Conservation (phyloP, 2,329 filamentous ascomycete genomes). For the Aspergillus udagawae region DNA sequence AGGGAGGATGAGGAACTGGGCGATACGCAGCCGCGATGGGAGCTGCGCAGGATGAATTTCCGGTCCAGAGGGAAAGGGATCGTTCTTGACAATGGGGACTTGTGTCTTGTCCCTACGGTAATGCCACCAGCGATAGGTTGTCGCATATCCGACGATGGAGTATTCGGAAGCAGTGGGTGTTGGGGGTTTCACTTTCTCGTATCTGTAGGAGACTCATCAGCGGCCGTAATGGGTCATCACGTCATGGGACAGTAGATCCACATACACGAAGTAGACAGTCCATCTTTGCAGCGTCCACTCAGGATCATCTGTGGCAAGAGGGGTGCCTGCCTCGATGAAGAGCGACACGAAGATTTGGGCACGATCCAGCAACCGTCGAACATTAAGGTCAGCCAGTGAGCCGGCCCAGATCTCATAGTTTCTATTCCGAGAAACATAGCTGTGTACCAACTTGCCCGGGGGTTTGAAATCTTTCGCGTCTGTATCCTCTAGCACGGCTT, state of each 20-base stretch:
- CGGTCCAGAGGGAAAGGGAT: slow-evolving; percentile 36
- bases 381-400: slow-evolving; percentile 63
- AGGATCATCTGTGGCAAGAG: slow-evolving; percentile 65
- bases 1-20: slow-evolving; percentile 88
- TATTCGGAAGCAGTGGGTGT: slow-evolving; percentile 58
- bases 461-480: slow-evolving; percentile 57
- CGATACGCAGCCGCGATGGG: slow-evolving; percentile 77
- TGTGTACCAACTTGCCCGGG: slow-evolving; percentile 67
- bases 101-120: slow-evolving; percentile 37
- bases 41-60: slow-evolving; percentile 55
- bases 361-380: slow-evolving; percentile 70
- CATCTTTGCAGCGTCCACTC: slow-evolving; percentile 75
- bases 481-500: slow-evolving; percentile 47
- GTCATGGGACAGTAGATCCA: background rate
- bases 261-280: slow-evolving; percentile 84
- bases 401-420: slow-evolving; percentile 83
- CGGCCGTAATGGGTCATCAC: background rate
- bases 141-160: slow-evolving; percentile 82
- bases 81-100: slow-evolving; percentile 42
- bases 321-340: slow-evolving; percentile 89
- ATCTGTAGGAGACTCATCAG: slow-evolving; percentile 31
- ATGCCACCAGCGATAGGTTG: slow-evolving; percentile 80
- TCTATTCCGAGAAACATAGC: slow-evolving; percentile 58
- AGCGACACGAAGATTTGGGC: slow-evolving; percentile 79
- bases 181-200: slow-evolving; percentile 51